These are phyloP conservation scores for Zoysia pacifica DNA, from an alignment of 176 grass and related monocot species.

Conservation along the genomic window DNA sequence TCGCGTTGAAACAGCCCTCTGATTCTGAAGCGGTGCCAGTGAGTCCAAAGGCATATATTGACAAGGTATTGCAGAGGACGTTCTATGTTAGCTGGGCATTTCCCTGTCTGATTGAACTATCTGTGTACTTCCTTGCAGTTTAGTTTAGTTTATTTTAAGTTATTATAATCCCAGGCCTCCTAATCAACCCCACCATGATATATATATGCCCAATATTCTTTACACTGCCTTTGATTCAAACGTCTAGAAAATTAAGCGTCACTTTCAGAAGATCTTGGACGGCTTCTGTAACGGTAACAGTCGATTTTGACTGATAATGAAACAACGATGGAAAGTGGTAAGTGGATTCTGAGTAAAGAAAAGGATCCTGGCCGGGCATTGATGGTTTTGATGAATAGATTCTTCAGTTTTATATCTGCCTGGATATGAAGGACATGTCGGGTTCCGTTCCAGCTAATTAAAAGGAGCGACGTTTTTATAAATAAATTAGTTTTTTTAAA, in stretches of 20 bases:
- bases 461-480: not conserved
- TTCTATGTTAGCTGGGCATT: not conserved
- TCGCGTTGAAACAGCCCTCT: conserved; percentile 19
- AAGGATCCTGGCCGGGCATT: not conserved
- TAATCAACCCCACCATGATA: not conserved
- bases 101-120: not conserved
- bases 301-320: not conserved
- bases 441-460: not conserved
- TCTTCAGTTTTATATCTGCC: not conserved
- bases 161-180: not conserved
- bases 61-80: not conserved
- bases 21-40: not conserved
- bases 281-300: not conserved
- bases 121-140: not conserved
- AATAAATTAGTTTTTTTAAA: not conserved
- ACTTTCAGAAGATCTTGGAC: not conserved
- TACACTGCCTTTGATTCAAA: not conserved
- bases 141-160: not conserved
- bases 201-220: not conserved
- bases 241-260: not conserved
- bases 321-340: not conserved
- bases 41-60: not conserved
- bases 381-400: not conserved
- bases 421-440: not conserved
- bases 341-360: not conserved